Conservation (phyloP, 2,329 filamentous ascomycete species). For the Pseudophaeomoniella oleicola region DNA sequence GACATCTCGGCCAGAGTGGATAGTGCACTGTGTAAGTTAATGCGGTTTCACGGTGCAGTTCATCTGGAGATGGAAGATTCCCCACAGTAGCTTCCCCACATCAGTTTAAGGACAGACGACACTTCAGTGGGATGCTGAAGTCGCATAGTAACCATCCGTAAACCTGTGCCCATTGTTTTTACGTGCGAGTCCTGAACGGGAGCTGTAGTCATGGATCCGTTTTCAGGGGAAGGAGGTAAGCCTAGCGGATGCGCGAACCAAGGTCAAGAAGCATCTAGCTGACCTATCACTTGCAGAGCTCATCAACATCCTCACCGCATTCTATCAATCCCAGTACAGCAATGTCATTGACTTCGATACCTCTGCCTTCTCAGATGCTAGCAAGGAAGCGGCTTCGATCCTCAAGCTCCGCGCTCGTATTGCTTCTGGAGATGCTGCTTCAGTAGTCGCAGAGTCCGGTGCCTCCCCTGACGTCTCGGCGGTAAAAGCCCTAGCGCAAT, state of each 20-base stretch:
- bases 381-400: slow-evolving; percentile 60
- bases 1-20: too few relatives aligned
- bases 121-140: too few relatives aligned
- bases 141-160: too few relatives aligned
- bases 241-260: slow-evolving; percentile 3
- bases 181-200: too few relatives aligned
- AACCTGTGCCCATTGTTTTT: too few relatives aligned
- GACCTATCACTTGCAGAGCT: slow-evolving; percentile 33
- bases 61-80: too few relatives aligned
- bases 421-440: slow-evolving; percentile 62
- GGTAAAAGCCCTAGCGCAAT: slow-evolving; percentile 61
- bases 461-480: slow-evolving; percentile 61
- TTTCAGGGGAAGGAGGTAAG: slow-evolving; percentile 48
- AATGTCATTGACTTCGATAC: slow-evolving; percentile 76
- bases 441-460: slow-evolving; percentile 55
- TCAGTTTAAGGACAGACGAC: too few relatives aligned
- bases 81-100: too few relatives aligned
- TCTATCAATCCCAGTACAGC: slow-evolving; percentile 69
- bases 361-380: slow-evolving; percentile 62
- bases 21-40: too few relatives aligned
- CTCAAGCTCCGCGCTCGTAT: slow-evolving; percentile 71
- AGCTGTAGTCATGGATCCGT: slow-evolving; percentile 51
- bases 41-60: too few relatives aligned
- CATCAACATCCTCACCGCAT: slow-evolving; percentile 52
- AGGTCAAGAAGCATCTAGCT: slow-evolving; percentile 10